Conservation (phyloP, 2,329 filamentous ascomycete species). For the Fusarium luffae region DNA sequence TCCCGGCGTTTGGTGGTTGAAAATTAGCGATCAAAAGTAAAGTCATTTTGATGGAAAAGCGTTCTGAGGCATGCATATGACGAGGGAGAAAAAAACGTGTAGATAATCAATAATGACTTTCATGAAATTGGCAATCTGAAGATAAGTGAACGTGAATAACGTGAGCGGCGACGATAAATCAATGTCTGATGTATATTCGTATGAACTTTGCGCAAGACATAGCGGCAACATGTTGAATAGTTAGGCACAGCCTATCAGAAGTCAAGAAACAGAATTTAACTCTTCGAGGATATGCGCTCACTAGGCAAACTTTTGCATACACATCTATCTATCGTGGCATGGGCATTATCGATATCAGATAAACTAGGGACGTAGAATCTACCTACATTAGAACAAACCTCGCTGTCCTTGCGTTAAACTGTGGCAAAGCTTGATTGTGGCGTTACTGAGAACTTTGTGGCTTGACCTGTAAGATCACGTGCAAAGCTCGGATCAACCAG, state of each 20-base stretch:
- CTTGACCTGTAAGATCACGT: slow-evolving; percentile 37
- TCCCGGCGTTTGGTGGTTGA: slow-evolving; percentile 42
- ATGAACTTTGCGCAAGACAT: not conserved
- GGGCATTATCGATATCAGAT: slow-evolving; percentile 20
- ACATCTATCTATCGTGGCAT: not conserved
- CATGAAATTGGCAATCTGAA: slow-evolving; percentile 9
- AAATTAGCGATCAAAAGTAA: slow-evolving; percentile 46
- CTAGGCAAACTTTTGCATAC: slow-evolving; percentile 1
- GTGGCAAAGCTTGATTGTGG: slow-evolving; percentile 17
- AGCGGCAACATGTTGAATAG: not conserved
- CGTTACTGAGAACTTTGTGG: not conserved
- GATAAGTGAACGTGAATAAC: not conserved
- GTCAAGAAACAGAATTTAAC: not conserved
- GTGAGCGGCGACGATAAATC: not conserved
- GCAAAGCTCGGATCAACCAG: slow-evolving; percentile 40
- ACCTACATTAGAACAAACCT: not conserved
- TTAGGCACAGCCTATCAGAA: slow-evolving; percentile 15
- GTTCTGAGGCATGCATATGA: slow-evolving; percentile 40
- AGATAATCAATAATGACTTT: slow-evolving; percentile 42
- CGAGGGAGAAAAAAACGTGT: slow-evolving; percentile 36
- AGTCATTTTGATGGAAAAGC: slow-evolving; percentile 44
- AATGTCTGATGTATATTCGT: not conserved
- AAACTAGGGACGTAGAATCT: not conserved
- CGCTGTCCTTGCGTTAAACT: not conserved
- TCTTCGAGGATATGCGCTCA: slow-evolving; percentile 1